Conservation (phyloP, 139 green algal genomes). For the Desmodesmus armatus region DNA sequence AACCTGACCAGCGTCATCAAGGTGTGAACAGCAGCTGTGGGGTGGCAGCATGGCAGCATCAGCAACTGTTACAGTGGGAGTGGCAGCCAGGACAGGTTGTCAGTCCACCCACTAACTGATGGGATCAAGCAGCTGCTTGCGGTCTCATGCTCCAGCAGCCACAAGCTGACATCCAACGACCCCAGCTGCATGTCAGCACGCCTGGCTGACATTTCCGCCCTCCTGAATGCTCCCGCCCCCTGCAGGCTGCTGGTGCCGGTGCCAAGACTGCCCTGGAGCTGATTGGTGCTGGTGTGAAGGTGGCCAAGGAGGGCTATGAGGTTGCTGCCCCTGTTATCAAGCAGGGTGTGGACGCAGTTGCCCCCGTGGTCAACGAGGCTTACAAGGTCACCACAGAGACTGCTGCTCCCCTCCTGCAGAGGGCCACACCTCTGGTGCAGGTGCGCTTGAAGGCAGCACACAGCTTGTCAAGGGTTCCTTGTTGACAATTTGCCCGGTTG, state of each 20-base stretch:
- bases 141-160: too few relatives aligned
- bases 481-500: too few relatives aligned
- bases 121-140: too few relatives aligned
- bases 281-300: conserved; percentile 49
- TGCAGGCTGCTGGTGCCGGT: conserved; percentile 55
- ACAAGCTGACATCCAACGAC: too few relatives aligned
- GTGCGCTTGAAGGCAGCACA: not conserved
- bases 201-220: too few relatives aligned
- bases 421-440: conserved; percentile 38
- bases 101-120: too few relatives aligned
- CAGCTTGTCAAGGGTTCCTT: too few relatives aligned
- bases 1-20: conserved; percentile 57
- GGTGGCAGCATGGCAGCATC: not conserved
- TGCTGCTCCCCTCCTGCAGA: conserved; percentile 39
- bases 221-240: too few relatives aligned
- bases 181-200: not conserved
- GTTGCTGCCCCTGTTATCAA: conserved; percentile 73
- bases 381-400: conserved; percentile 49
- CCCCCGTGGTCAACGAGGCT: conserved; percentile 59
- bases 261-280: conserved; percentile 52
- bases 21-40: conserved; percentile 41
- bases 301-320: conserved; percentile 65
- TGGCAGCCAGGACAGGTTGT: not conserved
- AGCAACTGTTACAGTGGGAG: not conserved
- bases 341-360: conserved; percentile 61